A percentile compares a stretch with the other conserved stretches of the same genome.
These are phyloP conservation scores for Solanum hybrid DNA, from an alignment of 305 asterid species.

Conservation along the genomic window DNA sequence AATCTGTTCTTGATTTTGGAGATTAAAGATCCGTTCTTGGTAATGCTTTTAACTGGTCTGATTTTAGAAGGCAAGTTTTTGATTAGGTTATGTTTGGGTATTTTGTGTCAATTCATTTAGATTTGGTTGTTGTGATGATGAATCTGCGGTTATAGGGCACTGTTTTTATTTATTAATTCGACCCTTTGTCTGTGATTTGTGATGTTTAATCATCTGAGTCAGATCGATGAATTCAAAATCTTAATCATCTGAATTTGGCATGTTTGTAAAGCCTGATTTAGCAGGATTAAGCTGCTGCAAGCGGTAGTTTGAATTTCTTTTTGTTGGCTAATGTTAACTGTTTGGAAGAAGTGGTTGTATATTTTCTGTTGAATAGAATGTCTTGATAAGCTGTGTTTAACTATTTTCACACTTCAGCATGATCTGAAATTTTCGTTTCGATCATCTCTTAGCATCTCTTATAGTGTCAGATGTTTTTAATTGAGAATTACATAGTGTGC, in stretches of 20 bases:
- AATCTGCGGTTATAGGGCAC: background rate
- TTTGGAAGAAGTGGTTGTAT: background rate
- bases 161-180: background rate
- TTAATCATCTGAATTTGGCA: background rate
- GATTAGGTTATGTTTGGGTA: background rate
- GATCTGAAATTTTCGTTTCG: background rate
- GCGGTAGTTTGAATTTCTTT: background rate
- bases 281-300: background rate
- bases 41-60: background rate
- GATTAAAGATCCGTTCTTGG: background rate
- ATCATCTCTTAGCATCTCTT: background rate
- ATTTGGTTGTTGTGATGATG: background rate
- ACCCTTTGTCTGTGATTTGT: background rate
- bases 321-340: background rate
- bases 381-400: background rate
- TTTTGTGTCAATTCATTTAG: background rate
- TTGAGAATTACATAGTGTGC: background rate
- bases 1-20: background rate
- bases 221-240: background rate
- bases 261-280: background rate
- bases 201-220: background rate
- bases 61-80: background rate
- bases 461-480: background rate
- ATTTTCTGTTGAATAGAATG: background rate
- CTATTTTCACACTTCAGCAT: background rate